Percentiles rank a stretch among this genome's conserved stretches.
Evolutionary conservation across 306 rosid genomes (phyloP).

Genomic region (Hylodesmum podocarpum): DNA sequence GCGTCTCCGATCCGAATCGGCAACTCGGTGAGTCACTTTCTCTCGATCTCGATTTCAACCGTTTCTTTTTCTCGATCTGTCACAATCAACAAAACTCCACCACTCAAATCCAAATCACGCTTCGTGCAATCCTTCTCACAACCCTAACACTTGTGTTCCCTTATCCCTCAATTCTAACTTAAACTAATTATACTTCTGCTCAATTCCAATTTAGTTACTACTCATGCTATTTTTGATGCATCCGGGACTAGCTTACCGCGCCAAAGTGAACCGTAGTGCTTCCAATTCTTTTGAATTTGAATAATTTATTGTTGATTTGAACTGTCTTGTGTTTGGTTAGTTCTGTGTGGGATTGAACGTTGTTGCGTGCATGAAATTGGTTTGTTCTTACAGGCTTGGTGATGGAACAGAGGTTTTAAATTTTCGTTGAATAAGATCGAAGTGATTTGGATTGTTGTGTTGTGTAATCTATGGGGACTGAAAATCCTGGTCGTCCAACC

Average conservation of each 20-base stretch:
- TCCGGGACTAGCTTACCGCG: background rate
- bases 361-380: background rate
- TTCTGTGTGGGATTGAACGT: background rate
- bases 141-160: slow-evolving; percentile 12
- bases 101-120: background rate
- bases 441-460: slow-evolving; percentile 35
- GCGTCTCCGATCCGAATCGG: slow-evolving; percentile 40
- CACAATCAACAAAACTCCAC: background rate
- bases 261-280: background rate
- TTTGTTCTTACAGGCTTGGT: slow-evolving; percentile 42
- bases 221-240: background rate
- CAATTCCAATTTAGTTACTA: background rate
- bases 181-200: background rate
- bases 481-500: slow-evolving; percentile 71
- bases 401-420: slow-evolving; percentile 41
- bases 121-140: background rate
- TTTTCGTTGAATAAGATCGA: slow-evolving; percentile 21
- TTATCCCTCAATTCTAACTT: background rate
- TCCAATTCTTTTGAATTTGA: background rate
- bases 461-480: slow-evolving; percentile 71
- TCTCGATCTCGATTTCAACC: slow-evolving; percentile 32
- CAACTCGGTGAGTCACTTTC: slow-evolving; percentile 33
- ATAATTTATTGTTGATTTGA: slow-evolving; percentile 5
- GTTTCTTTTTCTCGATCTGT: slow-evolving; percentile 15
- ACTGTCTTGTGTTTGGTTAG: slow-evolving; percentile 17